These are phyloP conservation scores for Microdochium bolleyi DNA, from an alignment of 2,329 filamentous ascomycete species.

Conservation along the genomic window DNA sequence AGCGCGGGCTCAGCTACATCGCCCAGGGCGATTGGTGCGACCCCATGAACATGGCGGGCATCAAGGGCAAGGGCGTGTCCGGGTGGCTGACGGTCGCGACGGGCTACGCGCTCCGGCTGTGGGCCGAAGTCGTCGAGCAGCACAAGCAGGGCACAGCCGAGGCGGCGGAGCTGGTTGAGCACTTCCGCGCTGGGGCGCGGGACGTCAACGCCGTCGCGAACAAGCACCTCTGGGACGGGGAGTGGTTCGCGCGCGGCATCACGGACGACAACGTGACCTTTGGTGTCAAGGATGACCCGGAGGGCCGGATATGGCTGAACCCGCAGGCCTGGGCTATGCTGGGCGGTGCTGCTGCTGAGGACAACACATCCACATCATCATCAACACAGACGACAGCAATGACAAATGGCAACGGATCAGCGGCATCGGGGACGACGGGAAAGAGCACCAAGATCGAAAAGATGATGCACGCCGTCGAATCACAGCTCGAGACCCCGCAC, in stretches of 20 bases:
- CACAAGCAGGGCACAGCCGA: conserved; percentile 16
- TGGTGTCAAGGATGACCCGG: conserved; percentile 38
- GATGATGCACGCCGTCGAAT: conserved; percentile 40
- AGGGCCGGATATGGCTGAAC: conserved; percentile 51
- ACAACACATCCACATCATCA: conserved; percentile 11
- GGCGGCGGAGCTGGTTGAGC: conserved; percentile 25
- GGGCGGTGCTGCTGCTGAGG: conserved; percentile 36
- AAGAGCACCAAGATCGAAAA: conserved; percentile 21
- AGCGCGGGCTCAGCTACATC: conserved; percentile 47
- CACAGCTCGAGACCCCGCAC: conserved; percentile 43
- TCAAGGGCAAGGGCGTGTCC: conserved; percentile 48
- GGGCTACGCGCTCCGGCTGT: conserved; percentile 41
- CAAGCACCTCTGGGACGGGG: conserved; percentile 44
- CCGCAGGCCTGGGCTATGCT: conserved; percentile 49
- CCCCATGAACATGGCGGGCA: conserved; percentile 56
- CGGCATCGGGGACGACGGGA: neutral
- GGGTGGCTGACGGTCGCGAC: conserved; percentile 51
- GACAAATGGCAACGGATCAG: neutral
- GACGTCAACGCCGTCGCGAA: conserved; percentile 43
- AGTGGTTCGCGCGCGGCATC: conserved; percentile 50
- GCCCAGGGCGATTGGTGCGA: conserved; percentile 54
- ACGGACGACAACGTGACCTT: conserved; percentile 46
- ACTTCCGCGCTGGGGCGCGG: conserved; percentile 33
- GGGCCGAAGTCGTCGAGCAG: conserved; percentile 42
- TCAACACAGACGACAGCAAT: neutral